phyloP scores from a whole-genome alignment of 495 filamentous ascomycete species.

The Tuber magnatum region DNA sequence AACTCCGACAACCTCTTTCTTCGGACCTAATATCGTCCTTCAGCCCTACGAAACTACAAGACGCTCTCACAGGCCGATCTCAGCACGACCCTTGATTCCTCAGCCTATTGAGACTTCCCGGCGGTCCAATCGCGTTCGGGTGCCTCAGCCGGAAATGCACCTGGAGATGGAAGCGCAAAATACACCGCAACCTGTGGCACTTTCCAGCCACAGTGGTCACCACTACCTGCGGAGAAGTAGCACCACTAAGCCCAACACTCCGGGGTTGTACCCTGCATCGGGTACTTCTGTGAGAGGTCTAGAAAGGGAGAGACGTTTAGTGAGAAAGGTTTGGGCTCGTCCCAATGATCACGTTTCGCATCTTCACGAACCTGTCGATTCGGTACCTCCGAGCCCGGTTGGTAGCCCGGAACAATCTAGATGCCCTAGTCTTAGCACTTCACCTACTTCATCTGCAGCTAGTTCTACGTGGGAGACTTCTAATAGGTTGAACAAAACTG shows the following conservation, averaged over 20 bases:
- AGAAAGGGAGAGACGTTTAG: constrained; percentile 33
- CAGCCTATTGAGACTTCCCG: constrained; percentile 39
- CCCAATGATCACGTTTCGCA: constrained; percentile 41
- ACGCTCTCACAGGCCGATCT: constrained; percentile 37
- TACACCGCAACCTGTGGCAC: constrained; percentile 37
- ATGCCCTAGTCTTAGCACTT: constrained; percentile 39
- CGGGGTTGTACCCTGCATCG: constrained; percentile 28
- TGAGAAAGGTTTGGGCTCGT: constrained; percentile 30
- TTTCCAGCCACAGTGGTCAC: constrained; percentile 35
- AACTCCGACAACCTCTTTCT: constrained; percentile 38
- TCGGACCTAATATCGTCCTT: constrained; percentile 24
- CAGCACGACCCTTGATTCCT: constrained; percentile 35
- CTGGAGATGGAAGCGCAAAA: constrained; percentile 22
- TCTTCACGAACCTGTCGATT: constrained; percentile 41
- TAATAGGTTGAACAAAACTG: constrained; percentile 19
- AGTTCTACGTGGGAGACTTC: constrained; percentile 35
- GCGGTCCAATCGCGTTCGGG: constrained; percentile 36
- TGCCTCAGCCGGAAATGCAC: constrained; percentile 37
- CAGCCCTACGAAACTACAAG: constrained; percentile 36
- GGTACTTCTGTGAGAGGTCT: constrained; percentile 28
- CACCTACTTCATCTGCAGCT: constrained; percentile 36
- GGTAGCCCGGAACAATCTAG: constrained; percentile 30
- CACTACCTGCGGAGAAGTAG: constrained; percentile 32
- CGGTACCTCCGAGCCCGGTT: constrained; percentile 36
- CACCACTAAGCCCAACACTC: constrained; percentile 28